Evolutionary conservation across 208 protist species (phyloP).

Genomic region (Novymonas esmeraldas): DNA sequence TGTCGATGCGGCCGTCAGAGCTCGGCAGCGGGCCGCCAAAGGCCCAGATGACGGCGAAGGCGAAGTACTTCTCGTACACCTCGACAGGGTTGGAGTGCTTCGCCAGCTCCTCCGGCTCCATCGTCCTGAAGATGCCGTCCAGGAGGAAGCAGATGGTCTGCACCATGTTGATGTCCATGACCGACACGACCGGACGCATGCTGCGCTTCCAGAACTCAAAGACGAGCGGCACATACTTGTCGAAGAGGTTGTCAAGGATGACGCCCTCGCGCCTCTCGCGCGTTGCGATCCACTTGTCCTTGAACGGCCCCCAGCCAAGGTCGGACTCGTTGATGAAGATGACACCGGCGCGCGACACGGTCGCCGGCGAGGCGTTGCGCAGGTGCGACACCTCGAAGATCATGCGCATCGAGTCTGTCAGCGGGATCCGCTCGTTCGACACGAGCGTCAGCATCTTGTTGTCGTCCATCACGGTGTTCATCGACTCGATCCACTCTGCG

Average conservation of each 20-base stretch:
- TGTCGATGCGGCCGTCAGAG: slow-evolving; percentile 94
- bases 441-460: slow-evolving; percentile 99
- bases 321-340: slow-evolving; percentile 98
- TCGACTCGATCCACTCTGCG: slow-evolving; percentile 99
- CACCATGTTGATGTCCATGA: slow-evolving; percentile 96
- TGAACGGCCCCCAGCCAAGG: slow-evolving; percentile 97
- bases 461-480: slow-evolving; percentile 99
- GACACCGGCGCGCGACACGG: slow-evolving; percentile 98
- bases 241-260: slow-evolving; percentile 96
- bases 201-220: slow-evolving; percentile 95
- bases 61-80: slow-evolving; percentile 97
- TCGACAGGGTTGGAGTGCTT: slow-evolving; percentile 91
- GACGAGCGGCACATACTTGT: slow-evolving; percentile 96
- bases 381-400: slow-evolving; percentile 98
- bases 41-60: slow-evolving; percentile 97
- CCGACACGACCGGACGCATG: slow-evolving; percentile 85
- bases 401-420: slow-evolving; percentile 98
- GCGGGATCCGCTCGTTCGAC: slow-evolving; percentile 98
- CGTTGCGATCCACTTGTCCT: slow-evolving; percentile 94
- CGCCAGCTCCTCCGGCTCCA: slow-evolving; percentile 82
- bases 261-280: slow-evolving; percentile 92
- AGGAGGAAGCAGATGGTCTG: slow-evolving; percentile 97
- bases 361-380: slow-evolving; percentile 97
- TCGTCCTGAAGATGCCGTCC: slow-evolving; percentile 92
- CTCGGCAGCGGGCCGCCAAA: slow-evolving; percentile 96